Evolutionary conservation across 2,329 filamentous ascomycete species (phyloP).

Genomic region (Xylariaceae sp.): DNA sequence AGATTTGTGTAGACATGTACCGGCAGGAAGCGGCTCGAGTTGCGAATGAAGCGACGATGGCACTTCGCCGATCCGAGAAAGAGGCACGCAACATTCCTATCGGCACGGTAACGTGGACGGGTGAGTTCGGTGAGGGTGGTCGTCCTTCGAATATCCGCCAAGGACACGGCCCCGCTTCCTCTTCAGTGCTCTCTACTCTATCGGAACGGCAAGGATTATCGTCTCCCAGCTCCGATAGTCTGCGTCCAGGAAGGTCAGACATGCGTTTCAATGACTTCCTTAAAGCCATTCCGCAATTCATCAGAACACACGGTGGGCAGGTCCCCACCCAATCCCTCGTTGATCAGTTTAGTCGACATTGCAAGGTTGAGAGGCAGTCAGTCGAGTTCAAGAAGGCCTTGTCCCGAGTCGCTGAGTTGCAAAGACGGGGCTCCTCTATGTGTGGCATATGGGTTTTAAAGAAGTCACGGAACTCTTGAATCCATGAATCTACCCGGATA

Average conservation of each 20-base stretch:
- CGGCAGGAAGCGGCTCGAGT: conserved; percentile 75
- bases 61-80: conserved; percentile 67
- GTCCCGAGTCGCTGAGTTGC: conserved; percentile 66
- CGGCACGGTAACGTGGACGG: conserved; percentile 91
- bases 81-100: conserved; percentile 67
- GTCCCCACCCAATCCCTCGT: conserved; percentile 81
- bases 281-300: conserved; percentile 63
- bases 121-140: conserved; percentile 71
- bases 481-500: not conserved
- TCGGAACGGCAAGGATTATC: conserved; percentile 49
- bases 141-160: conserved; percentile 54
- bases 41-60: conserved; percentile 69
- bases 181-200: conserved; percentile 51
- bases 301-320: conserved; percentile 68
- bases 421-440: conserved; percentile 50
- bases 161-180: conserved; percentile 44
- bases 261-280: conserved; percentile 35
- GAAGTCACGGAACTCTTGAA: conserved; percentile 2
- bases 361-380: conserved; percentile 60
- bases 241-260: conserved; percentile 18
- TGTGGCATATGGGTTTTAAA: conserved; percentile 48
- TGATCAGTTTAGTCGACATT: conserved; percentile 82
- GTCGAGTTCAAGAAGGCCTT: conserved; percentile 79
- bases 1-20: conserved; percentile 71
- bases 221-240: conserved; percentile 42